Percentiles rank a stretch among this genome's conserved stretches.
These are phyloP conservation scores for Skeletonema marinoi DNA, from an alignment of 108 stramenopile genomes.

Conservation along the genomic window DNA sequence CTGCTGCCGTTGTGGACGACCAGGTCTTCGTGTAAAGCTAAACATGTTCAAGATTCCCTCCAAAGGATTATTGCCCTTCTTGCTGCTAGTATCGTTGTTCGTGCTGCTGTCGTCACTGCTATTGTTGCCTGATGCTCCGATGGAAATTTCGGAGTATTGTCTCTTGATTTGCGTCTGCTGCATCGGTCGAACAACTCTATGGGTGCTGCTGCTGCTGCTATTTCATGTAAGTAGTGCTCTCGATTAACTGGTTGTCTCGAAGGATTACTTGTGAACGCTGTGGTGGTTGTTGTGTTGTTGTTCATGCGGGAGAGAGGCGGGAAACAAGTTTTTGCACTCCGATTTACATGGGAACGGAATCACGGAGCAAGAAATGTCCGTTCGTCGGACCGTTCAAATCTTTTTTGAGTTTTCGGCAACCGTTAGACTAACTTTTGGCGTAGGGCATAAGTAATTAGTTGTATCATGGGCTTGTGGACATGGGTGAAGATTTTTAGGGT, in stretches of 20 bases:
- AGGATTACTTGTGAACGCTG: neutral
- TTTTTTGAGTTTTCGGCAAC: neutral
- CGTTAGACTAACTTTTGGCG: neutral
- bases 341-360: neutral
- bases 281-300: too few relatives aligned
- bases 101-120: neutral
- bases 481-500: neutral
- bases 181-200: neutral
- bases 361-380: neutral
- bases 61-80: neutral
- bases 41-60: slow-evolving; percentile 14
- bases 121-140: neutral
- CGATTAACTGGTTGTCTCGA: too few relatives aligned
- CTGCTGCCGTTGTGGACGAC: neutral
- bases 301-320: too few relatives aligned
- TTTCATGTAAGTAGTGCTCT: too few relatives aligned
- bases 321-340: too few relatives aligned
- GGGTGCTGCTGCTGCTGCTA: too few relatives aligned
- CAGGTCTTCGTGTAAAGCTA: neutral
- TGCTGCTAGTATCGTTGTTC: neutral
- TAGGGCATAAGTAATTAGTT: neutral
- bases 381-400: neutral
- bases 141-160: neutral
- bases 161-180: neutral
- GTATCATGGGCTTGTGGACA: neutral